Evolutionary conservation across 345 rosid genomes (phyloP).

Genomic region (Psidium friedrichsthalianum): DNA sequence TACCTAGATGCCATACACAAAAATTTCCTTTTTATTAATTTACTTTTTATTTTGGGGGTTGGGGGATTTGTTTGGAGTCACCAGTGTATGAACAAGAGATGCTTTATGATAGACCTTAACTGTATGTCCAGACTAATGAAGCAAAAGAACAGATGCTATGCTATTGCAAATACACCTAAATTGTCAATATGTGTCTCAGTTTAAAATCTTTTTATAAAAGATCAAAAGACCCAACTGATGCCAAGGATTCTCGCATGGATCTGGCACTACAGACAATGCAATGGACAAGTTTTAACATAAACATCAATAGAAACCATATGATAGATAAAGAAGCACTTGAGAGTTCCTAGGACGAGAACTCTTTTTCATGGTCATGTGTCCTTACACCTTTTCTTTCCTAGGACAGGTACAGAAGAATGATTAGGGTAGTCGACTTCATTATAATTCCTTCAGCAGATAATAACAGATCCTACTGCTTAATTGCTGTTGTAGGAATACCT

Average conservation of each 20-base stretch:
- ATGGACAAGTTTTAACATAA: neutral
- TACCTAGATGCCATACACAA: neutral
- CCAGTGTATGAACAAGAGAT: neutral
- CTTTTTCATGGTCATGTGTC: neutral
- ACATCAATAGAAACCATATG: neutral
- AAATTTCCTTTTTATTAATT: too few relatives aligned
- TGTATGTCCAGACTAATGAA: neutral
- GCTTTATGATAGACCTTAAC: neutral
- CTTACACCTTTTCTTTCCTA: neutral
- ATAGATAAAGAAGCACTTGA: neutral
- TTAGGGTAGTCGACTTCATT: neutral
- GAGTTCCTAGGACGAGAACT: neutral
- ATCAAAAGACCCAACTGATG: neutral
- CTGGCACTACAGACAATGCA: neutral
- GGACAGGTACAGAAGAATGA: neutral
- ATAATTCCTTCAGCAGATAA: neutral
- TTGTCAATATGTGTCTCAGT: neutral
- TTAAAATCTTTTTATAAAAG: neutral
- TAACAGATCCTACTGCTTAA: neutral
- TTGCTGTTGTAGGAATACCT: conserved; percentile 31
- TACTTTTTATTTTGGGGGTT: neutral
- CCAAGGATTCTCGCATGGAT: neutral
- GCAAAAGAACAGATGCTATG: neutral
- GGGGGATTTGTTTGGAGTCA: neutral
- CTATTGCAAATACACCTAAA: neutral